Percentiles rank a stretch among this genome's conserved stretches.
Conservation (phyloP, 2,329 filamentous ascomycete genomes). For the Botryotinia convoluta region DNA sequence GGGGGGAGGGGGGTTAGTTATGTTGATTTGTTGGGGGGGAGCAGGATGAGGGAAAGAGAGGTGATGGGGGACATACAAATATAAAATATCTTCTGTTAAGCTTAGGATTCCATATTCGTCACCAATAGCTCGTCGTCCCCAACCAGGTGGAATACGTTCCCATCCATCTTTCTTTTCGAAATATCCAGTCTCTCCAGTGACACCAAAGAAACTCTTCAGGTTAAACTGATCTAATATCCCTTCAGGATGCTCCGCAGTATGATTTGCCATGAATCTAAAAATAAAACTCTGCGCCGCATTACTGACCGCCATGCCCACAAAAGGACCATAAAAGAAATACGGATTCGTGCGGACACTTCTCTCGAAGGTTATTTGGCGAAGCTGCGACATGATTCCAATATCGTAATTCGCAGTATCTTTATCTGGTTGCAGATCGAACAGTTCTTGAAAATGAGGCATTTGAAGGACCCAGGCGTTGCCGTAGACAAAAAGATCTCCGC, state of each 20-base stretch:
- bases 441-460: slow-evolving; percentile 45
- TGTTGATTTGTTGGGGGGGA: too few relatives aligned
- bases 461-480: not conserved
- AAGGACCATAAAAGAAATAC: slow-evolving; percentile 47
- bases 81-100: slow-evolving; percentile 43
- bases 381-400: slow-evolving; percentile 44
- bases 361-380: slow-evolving; percentile 45
- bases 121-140: slow-evolving; percentile 33
- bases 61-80: slow-evolving; percentile 30
- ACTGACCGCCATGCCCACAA: slow-evolving; percentile 1
- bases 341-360: slow-evolving; percentile 42
- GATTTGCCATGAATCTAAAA: slow-evolving; percentile 10
- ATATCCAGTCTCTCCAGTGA: slow-evolving; percentile 20
- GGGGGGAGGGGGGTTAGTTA: not conserved
- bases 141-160: slow-evolving; percentile 33
- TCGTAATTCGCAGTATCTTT: slow-evolving; percentile 38
- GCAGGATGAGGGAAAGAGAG: too few relatives aligned
- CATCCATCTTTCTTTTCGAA: slow-evolving; percentile 11
- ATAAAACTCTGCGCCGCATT: slow-evolving; percentile 15
- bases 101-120: slow-evolving; percentile 43
- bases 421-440: slow-evolving; percentile 44
- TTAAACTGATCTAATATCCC: slow-evolving; percentile 39
- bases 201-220: slow-evolving; percentile 30
- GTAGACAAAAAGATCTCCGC: slow-evolving; percentile 45
- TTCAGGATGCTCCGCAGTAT: slow-evolving; percentile 1